Evolutionary conservation across 164 flowering plant genomes (phyloP).

Genomic region (Vitis rotundifolia): DNA sequence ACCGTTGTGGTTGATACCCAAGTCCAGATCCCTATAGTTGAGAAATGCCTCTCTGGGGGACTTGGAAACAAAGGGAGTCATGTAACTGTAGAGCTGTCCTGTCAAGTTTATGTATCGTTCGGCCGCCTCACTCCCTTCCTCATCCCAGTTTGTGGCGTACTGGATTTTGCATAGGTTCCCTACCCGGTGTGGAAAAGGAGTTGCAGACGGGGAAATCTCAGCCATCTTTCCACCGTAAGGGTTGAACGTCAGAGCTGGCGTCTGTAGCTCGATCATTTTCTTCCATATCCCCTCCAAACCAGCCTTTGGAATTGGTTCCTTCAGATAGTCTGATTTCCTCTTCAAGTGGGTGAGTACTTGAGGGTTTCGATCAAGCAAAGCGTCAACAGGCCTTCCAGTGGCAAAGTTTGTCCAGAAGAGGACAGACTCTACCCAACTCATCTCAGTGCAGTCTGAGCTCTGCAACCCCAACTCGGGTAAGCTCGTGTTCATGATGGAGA

Average conservation of each 20-base stretch:
- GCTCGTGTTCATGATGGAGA: slow-evolving; percentile 21
- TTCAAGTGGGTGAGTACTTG: slow-evolving; percentile 9
- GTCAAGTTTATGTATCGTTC: slow-evolving; percentile 14
- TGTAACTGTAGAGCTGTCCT: slow-evolving; percentile 20
- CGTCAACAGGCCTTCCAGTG: slow-evolving; percentile 9
- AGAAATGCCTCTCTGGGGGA: slow-evolving; percentile 29
- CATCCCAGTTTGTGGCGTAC: slow-evolving; percentile 16
- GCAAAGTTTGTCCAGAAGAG: slow-evolving; percentile 16
- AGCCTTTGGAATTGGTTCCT: slow-evolving; percentile 14
- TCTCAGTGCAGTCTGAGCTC: slow-evolving; percentile 28
- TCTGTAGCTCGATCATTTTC: background rate
- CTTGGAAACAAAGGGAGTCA: slow-evolving; percentile 26
- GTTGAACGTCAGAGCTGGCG: slow-evolving; percentile 8
- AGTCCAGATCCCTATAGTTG: slow-evolving; percentile 37
- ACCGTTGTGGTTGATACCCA: slow-evolving; percentile 15
- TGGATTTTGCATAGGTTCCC: slow-evolving; percentile 30
- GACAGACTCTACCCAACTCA: slow-evolving; percentile 40
- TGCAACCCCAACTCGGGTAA: slow-evolving; percentile 41
- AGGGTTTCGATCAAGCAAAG: slow-evolving; percentile 16
- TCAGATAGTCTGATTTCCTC: slow-evolving; percentile 34
- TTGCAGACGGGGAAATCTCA: slow-evolving; percentile 18
- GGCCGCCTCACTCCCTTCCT: slow-evolving; percentile 2
- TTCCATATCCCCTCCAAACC: slow-evolving; percentile 23
- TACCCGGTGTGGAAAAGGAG: slow-evolving; percentile 29
- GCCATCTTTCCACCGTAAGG: slow-evolving; percentile 40